Evolutionary conservation across 2,329 filamentous ascomycete species (phyloP).

Genomic region (Arthrocladium fulminans): DNA sequence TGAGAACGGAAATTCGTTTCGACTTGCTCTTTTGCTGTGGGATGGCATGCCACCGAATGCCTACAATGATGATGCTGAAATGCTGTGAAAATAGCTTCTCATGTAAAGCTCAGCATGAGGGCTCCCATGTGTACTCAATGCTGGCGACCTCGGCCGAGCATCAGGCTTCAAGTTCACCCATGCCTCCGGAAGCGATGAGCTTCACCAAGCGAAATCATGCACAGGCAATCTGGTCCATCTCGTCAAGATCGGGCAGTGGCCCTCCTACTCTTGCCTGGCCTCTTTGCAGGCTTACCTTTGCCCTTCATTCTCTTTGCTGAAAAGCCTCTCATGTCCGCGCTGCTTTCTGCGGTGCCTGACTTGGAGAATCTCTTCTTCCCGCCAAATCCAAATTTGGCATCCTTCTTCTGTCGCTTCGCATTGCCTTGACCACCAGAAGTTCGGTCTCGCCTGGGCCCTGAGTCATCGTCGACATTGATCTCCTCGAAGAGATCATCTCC

Average conservation of each 20-base stretch:
- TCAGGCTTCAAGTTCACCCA: too few relatives aligned
- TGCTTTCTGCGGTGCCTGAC: constrained; percentile 79
- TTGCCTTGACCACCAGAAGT: constrained; percentile 32
- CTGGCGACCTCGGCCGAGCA: too few relatives aligned
- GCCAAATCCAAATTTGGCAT: constrained; percentile 89
- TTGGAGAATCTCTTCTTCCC: constrained; percentile 90
- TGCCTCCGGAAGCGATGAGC: neutral
- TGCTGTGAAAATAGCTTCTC: too few relatives aligned
- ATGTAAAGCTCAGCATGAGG: too few relatives aligned
- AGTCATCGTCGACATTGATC: constrained; percentile 36
- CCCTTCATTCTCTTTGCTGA: constrained; percentile 77
- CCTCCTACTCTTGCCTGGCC: constrained; percentile 45
- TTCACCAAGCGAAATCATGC: neutral
- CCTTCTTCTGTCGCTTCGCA: constrained; percentile 80
- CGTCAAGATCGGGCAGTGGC: constrained; percentile 25
- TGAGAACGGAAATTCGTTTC: too few relatives aligned
- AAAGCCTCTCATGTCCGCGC: constrained; percentile 71
- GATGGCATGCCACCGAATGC: too few relatives aligned
- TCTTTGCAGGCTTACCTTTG: constrained; percentile 30
- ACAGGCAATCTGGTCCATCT: neutral
- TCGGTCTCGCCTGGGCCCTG: constrained; percentile 34
- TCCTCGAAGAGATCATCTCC: constrained; percentile 51
- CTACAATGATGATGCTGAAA: too few relatives aligned
- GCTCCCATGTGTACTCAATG: too few relatives aligned
- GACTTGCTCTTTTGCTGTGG: too few relatives aligned